Evolutionary conservation across 2,329 filamentous ascomycete genomes (phyloP).

Genomic region (Exophiala dermatitidis): DNA sequence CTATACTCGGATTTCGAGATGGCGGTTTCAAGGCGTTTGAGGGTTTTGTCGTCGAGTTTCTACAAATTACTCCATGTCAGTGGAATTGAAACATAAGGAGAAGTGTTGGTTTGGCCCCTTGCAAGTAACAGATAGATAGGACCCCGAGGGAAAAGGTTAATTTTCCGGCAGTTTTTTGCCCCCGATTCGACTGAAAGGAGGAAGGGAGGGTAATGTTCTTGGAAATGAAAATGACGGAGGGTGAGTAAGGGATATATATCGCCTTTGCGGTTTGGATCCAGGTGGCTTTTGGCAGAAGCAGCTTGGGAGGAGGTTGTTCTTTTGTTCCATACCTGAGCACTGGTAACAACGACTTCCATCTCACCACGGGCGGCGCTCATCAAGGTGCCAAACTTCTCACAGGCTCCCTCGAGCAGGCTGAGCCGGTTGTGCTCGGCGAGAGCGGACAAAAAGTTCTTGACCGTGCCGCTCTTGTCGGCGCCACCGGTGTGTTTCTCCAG

Average conservation of each 20-base stretch:
- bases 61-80: constrained; percentile 33
- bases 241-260: too few species aligned
- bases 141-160: too few species aligned
- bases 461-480: constrained; percentile 63
- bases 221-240: too few species aligned
- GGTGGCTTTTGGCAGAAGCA: too few species aligned
- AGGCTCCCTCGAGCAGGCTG: constrained; percentile 70
- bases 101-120: background rate
- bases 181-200: too few species aligned
- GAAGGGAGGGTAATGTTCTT: too few species aligned
- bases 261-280: too few species aligned
- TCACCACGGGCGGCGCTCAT: constrained; percentile 87
- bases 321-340: constrained; percentile 63
- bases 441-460: constrained; percentile 88
- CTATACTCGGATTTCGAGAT: constrained; percentile 84
- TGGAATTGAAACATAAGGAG: too few species aligned
- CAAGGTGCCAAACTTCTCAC: constrained; percentile 77
- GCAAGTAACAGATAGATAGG: background rate
- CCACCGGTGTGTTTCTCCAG: constrained; percentile 73
- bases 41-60: constrained; percentile 80
- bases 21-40: constrained; percentile 77
- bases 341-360: constrained; percentile 86
- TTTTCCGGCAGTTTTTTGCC: too few species aligned
- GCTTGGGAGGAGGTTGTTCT: background rate
- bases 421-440: constrained; percentile 96